Base-by-base conservation (phyloP, 495 filamentous ascomycete genomes). In the Aspergillus cavernicola region DNA sequence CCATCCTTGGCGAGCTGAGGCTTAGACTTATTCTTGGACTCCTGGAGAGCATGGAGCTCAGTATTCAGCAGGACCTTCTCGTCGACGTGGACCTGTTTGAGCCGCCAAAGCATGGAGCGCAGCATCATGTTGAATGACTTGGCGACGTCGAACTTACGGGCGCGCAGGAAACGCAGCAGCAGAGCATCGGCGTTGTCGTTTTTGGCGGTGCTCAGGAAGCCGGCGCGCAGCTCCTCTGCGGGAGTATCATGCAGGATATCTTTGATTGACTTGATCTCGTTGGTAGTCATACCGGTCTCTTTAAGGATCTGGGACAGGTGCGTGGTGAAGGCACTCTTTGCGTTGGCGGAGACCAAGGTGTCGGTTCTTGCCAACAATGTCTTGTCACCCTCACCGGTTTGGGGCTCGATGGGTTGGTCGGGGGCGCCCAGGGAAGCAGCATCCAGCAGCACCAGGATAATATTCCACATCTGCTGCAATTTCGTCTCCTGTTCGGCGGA, bases 61-160 rank as follows among this genome's bases (percentile, higher is more conserved):
- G 91, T 90, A 22, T 82, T 82, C 22, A 64, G 65, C 68, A 96
- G 85, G 18, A 98, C 83, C 53, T 89, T 88, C 28, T 87, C 83
- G 63, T 96, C 86, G 10, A 97, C 89, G 37, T 87, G 81, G 71
- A 88, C 82, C 52, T 92, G 88, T 50, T 82, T 78, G 6, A 79
- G 68, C 32, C 93, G 81, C 93, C 92, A 98, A 57, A 87, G 82
- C 79, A 96, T 88, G 0, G 92, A 91, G 3, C 85, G 84, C 47
- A 96, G 80, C 70, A 96, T 73, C 93, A 97, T 97, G 35, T 90
- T 80, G 22, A 97, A 80, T 9, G 92, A 90, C 61, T 87, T 89
- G 32, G 90, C 83, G 12, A 96, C 81, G 61, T 97, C 87, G 93
- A 93, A 98, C 67, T 97, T 97, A 23, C 93, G 79, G 15, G 93